These are phyloP conservation scores for Acacia crassicarpa DNA, from an alignment of 306 rosid genomes.

Conservation along the genomic window DNA sequence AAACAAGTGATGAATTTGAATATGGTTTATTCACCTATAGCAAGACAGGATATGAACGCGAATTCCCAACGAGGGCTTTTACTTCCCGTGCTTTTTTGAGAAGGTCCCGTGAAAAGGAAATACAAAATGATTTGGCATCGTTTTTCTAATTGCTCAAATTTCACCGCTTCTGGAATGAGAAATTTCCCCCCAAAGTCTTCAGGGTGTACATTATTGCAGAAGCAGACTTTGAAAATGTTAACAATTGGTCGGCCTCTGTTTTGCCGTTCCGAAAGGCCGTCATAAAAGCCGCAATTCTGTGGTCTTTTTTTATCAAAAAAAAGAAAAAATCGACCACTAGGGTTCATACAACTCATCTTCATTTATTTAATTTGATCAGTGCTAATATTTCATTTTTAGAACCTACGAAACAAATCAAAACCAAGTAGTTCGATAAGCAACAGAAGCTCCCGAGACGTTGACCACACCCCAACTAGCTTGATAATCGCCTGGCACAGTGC, in stretches of 20 bases:
- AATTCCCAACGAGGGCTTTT: neutral
- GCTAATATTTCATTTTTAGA: neutral
- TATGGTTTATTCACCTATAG: neutral
- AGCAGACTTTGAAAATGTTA: neutral
- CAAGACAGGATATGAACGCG: neutral
- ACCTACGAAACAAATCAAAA: neutral
- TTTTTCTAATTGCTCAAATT: neutral
- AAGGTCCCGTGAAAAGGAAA: neutral
- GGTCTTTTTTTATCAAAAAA: no score
- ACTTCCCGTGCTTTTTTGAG: neutral
- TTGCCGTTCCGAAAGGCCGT: no score
- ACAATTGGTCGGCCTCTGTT: neutral
- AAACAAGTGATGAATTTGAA: slow-evolving; percentile 9
- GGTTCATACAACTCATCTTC: no score
- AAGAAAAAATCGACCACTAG: no score
- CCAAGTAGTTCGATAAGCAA: neutral
- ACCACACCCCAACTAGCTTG: no score
- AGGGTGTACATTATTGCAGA: no score
- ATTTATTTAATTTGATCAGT: neutral
- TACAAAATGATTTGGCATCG: neutral
- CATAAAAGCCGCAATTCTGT: neutral
- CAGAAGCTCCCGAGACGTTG: neutral
- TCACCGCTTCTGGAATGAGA: neutral
- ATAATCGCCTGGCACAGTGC: no score
- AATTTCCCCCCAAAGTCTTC: no score